Evolutionary conservation across 805 yeast genomes (phyloP), one percentile per base, ranked within the genome.

Genomic region (Yarrowia keelungensis): DNA sequence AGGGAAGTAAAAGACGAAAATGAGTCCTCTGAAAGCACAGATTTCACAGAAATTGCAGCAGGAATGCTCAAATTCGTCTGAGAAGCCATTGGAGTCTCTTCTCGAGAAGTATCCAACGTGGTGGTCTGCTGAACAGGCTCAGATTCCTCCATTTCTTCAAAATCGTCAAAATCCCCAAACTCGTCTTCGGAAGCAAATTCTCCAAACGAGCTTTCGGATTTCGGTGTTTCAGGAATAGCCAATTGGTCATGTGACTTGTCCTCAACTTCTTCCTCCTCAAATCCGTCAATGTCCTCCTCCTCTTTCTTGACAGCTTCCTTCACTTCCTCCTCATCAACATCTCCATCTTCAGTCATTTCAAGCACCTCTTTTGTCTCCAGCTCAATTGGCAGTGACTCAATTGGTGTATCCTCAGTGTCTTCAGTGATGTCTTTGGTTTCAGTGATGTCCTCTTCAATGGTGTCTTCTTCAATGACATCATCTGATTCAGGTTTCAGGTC

Each of bases 91-190:
- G 64, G 64, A 5, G 64, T 56, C 10, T 56, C 64, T 42, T 56
- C 64, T 22, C 64, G 64, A 11, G 64, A 56, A 22, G 64, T 42
- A 8, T 26, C 47, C 22, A 42, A 8, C 8, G 46, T 38, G 14
- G 53, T 19, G 2, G 22, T n/a, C 14, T 58, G 56, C 38, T 39
- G 36, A 3, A 4, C 15, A 5, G 19, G 12, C 9, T 3, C 15
- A 1, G 68, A 68, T 35, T 70, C 73, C 19, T 73, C 76, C 58
- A 73, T 72, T 39, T 75, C 80, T 32, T 74, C 80, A 61, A 79
- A 78, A 46, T 77, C 80, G 67, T 76, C 80, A 65, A 74, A 74
- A 50, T 77, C 79, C 3, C 74, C 79, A 68, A 72, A 73, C 38
- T 74, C 76, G 58, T 72, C 76, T 36, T 59, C 65, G n/a, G 50